Evolutionary conservation across 371 early-diverging fungal genomes (phyloP).

Genomic region (Rhizopus stolonifer): DNA sequence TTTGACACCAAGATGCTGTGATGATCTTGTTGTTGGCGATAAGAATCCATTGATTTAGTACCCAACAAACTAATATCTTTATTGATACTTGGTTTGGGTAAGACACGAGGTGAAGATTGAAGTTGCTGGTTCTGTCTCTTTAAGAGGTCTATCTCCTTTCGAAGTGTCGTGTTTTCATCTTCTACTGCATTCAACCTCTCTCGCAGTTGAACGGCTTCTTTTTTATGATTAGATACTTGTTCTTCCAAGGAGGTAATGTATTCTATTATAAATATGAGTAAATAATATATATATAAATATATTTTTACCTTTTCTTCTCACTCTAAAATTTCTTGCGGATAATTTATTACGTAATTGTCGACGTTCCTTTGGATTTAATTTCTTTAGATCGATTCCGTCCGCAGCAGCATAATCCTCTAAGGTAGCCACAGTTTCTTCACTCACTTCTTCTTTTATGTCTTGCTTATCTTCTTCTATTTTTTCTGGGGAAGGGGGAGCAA

Average conservation of each 20-base stretch:
- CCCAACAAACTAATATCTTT: constrained; percentile 49
- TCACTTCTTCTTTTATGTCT: background rate
- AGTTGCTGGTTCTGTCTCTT: constrained; percentile 42
- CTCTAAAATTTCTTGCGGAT: constrained; percentile 86
- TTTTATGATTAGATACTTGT: constrained; percentile 70
- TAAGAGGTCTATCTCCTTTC: constrained; percentile 52
- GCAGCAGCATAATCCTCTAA: constrained; percentile 32
- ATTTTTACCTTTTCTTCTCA: constrained; percentile 78
- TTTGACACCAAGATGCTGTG: constrained; percentile 44
- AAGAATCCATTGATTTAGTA: constrained; percentile 45
- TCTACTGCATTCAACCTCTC: constrained; percentile 45
- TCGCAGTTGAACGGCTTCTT: constrained; percentile 50
- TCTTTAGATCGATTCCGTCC: constrained; percentile 49
- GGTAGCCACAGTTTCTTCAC: constrained; percentile 16
- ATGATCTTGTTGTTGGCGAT: constrained; percentile 45
- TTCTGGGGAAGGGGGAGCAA: constrained; percentile 14
- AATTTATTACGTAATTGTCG: constrained; percentile 87
- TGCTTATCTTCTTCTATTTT: background rate
- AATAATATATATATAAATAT: background rate
- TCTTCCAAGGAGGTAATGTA: constrained; percentile 79
- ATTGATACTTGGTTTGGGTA: constrained; percentile 45
- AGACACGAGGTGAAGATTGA: constrained; percentile 31
- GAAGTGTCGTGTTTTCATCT: constrained; percentile 60
- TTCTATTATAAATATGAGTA: constrained; percentile 40
- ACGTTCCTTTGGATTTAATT: constrained; percentile 79